phyloP scores from a whole-genome alignment of 2,329 filamentous ascomycete genomes.

The Colletotrichum shisoi region DNA sequence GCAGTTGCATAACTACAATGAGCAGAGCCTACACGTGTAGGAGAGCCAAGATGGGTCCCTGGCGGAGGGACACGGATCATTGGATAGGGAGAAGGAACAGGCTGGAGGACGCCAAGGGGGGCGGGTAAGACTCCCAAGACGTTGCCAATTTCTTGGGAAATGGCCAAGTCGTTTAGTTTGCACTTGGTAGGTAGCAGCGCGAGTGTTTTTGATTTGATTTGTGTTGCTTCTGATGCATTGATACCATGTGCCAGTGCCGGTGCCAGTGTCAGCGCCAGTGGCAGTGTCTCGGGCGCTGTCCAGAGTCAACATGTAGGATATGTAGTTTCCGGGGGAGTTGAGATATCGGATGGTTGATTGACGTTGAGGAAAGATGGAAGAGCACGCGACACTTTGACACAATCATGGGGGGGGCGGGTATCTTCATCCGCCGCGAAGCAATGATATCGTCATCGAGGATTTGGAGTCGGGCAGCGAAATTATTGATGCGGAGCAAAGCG shows the following conservation, averaged over 20 bases:
- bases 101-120: conserved; percentile 26
- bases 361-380: neutral
- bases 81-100: conserved; percentile 6
- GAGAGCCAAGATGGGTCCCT: conserved; percentile 26
- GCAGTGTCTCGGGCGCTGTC: neutral
- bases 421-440: conserved; percentile 11
- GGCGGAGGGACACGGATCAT: conserved; percentile 21
- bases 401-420: too few relatives aligned
- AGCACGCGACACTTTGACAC: conserved; percentile 23
- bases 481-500: neutral
- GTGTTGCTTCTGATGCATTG: conserved; percentile 1
- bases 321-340: conserved; percentile 6
- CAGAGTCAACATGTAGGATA: neutral
- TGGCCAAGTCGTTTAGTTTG: neutral
- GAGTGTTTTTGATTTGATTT: neutral
- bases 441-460: conserved; percentile 27
- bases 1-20: neutral
- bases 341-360: conserved; percentile 11
- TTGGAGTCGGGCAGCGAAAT: conserved; percentile 3
- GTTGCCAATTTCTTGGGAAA: conserved; percentile 23
- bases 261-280: neutral
- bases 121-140: conserved; percentile 20
- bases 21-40: conserved; percentile 18
- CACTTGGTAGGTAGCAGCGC: neutral
- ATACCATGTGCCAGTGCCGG: neutral